Conservation (phyloP, 148 eudicot species). For the Fagopyrum tataricum region DNA sequence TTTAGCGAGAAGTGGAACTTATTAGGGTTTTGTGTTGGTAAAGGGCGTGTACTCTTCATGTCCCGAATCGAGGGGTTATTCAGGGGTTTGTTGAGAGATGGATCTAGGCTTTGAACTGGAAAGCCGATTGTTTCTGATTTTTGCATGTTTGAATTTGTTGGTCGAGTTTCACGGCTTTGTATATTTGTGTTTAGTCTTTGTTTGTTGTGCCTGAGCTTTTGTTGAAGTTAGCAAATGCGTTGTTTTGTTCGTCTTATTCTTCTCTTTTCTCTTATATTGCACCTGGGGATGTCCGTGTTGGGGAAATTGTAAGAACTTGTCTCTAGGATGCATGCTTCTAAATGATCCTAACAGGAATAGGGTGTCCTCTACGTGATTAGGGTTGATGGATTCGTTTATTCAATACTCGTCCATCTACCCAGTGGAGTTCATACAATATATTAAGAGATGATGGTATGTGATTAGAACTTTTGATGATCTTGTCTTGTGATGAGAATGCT, state of each 20-base stretch:
- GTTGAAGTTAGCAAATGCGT: not conserved
- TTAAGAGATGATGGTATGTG: not conserved
- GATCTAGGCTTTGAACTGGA: conserved; percentile 7
- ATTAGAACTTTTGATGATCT: not conserved
- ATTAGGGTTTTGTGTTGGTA: conserved; percentile 4
- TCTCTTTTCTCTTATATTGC: not conserved
- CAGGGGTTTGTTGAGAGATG: not conserved
- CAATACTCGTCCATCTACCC: not conserved
- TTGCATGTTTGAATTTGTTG: conserved; percentile 3
- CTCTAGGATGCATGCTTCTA: not conserved
- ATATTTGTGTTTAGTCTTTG: not conserved
- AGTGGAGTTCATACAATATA: not conserved
- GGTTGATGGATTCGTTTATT: not conserved
- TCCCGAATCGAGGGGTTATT: conserved; percentile 1
- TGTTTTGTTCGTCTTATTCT: not conserved
- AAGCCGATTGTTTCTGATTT: not conserved
- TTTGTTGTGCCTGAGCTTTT: conserved; percentile 7
- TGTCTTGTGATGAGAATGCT: not conserved
- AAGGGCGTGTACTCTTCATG: not conserved
- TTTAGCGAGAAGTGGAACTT: not conserved
- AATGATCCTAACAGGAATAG: not conserved
- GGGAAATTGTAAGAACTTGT: not conserved
- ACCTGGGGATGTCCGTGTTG: not conserved
- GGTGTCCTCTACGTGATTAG: not conserved
- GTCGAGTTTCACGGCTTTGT: not conserved